phyloP scores from a whole-genome alignment of 805 yeast genomes.

The Debaryomyces castellii region DNA sequence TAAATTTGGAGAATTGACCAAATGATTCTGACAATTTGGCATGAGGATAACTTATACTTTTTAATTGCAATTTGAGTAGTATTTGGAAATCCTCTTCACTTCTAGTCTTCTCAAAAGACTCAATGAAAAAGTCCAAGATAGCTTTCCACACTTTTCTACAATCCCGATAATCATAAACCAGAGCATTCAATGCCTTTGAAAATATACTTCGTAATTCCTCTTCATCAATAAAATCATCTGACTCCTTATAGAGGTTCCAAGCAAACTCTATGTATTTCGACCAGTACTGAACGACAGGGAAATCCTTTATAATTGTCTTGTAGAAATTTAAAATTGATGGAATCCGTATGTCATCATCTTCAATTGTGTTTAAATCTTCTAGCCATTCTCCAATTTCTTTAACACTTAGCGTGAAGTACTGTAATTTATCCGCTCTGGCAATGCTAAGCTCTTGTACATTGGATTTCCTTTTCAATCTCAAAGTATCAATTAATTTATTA shows the following conservation, averaged over 20 bases:
- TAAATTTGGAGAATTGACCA: constrained; percentile 38
- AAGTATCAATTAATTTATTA: constrained; percentile 14
- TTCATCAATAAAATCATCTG: constrained; percentile 3
- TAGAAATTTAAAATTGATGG: constrained; percentile 13
- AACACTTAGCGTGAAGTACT: constrained; percentile 8
- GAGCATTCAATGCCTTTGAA: constrained; percentile 18
- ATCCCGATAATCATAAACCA: constrained; percentile 23
- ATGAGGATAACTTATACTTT: constrained; percentile 43
- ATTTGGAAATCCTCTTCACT: constrained; percentile 14
- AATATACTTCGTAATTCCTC: constrained; percentile 10
- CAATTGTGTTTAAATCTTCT: constrained; percentile 15
- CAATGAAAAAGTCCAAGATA: constrained; percentile 8
- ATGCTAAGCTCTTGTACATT: constrained; percentile 5
- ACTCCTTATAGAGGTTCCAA: constrained; percentile 2
- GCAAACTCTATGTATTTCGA: constrained; percentile 15
- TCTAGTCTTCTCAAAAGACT: constrained; percentile 2
- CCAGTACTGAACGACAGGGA: constrained; percentile 23
- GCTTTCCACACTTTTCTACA: constrained; percentile 20
- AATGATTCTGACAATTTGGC: constrained; percentile 38
- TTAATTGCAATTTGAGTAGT: constrained; percentile 21
- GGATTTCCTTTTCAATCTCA: constrained; percentile 5
- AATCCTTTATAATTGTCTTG: constrained; percentile 13
- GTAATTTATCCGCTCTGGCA: constrained; percentile 9
- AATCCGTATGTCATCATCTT: constrained; percentile 6
- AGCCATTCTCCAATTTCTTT: constrained; percentile 15